phyloP scores from a whole-genome alignment of 257 asterid genomes.

The Nicotiana benthamiana region DNA sequence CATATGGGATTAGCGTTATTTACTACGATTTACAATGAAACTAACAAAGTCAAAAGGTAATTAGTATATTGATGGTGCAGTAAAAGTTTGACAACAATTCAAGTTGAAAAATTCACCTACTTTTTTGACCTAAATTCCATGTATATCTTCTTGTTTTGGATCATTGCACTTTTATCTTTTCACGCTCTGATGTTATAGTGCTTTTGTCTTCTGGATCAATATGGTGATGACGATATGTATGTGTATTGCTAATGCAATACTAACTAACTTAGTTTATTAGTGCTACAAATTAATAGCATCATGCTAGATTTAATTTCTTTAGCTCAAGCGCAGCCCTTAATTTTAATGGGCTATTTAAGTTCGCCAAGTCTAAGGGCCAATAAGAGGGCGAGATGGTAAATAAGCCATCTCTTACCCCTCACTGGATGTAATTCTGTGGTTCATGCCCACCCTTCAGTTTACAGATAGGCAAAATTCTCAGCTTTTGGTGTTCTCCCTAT shows the following conservation, averaged over 20 bases:
- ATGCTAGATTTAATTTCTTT: neutral
- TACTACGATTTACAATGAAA: too few relatives aligned
- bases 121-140: neutral
- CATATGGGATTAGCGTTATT: too few relatives aligned
- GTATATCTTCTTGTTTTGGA: neutral
- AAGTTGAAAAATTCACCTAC: neutral
- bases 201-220: neutral
- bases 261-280: neutral
- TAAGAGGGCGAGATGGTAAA: neutral
- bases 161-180: neutral
- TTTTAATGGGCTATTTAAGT: neutral
- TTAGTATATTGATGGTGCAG: neutral
- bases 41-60: neutral
- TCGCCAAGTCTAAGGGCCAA: neutral
- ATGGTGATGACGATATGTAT: neutral
- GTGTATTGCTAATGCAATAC: neutral
- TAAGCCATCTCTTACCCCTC: neutral
- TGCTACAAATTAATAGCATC: neutral
- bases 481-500: neutral
- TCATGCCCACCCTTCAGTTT: neutral
- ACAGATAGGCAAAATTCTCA: neutral
- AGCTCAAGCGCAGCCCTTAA: neutral
- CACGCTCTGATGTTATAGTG: neutral
- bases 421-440: neutral
- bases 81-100: neutral